Evolutionary conservation across 306 rosid species (phyloP), one percentile per base, ranked within the genome.

Genomic region (Malus orientalis): DNA sequence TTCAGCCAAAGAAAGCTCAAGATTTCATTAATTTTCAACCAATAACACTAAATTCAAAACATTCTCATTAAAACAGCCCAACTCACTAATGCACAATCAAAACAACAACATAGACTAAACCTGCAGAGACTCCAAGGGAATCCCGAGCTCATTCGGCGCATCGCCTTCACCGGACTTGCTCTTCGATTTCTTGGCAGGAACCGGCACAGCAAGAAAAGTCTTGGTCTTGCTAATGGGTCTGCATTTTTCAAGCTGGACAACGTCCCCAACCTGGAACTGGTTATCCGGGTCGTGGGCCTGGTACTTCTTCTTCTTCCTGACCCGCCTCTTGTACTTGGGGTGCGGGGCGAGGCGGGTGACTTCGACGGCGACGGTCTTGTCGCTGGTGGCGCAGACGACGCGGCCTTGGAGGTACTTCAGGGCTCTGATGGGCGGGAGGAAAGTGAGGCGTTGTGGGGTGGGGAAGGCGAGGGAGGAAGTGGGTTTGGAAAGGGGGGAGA

Each of bases 291-390:
- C 99, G 70, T 95, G 99, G 57, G 96, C 93, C 76, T 95, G 99
- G 77, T 87, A 95, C 97, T 92, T 95, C 93, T 95, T 95, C 98
- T 88, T 92, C 89, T 78, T 91, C 92, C 90, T 91, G 14, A 92
- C 81, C 40, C 97, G 87, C 70, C 92, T 86, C 86, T 95, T 92
- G 93, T 95, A 95, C 81, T 95, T 92, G 0, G 97, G 93, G 82
- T 95, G 98, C 44, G 96, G 90, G 10, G 98, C 97, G 23, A 95
- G 65, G 1, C 97, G 91, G 1, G 88, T 88, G 30, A 95, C 99
- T 73, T 95, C 97, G 7, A 95, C 99, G 19, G 97, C 85, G 29
- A 92, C 88, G 10, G 99, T 95, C 81, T 92, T 95, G 86, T 92
- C 96, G 82, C 2, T 91, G 58, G 88, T 81, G 71, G 90, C 70